A percentile compares a stretch with the other conserved stretches of the same genome.
Evolutionary conservation across 1,284 basidiomycete species (phyloP).

Genomic region (Cutaneotrichosporon sp.): DNA sequence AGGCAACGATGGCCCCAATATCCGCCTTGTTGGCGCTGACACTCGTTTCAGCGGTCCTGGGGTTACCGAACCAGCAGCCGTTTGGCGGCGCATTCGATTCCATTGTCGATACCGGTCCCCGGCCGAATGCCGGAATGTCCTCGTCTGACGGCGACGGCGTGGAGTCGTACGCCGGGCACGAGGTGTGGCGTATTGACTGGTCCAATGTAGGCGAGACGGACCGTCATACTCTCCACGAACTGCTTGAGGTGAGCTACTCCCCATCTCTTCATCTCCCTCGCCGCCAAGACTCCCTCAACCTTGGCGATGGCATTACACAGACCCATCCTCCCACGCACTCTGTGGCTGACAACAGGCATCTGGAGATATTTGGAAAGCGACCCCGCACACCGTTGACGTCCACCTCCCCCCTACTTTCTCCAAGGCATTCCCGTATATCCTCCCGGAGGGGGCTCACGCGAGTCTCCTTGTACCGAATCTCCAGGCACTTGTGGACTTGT

Average conservation of each 20-base stretch:
- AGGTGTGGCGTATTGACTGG: constrained; percentile 36
- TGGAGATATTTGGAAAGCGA: constrained; percentile 42
- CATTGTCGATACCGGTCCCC: no score
- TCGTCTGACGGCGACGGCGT: neutral
- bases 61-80: neutral
- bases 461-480: constrained; percentile 30
- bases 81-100: neutral
- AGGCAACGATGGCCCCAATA: constrained; percentile 3
- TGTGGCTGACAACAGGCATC: neutral
- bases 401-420: constrained; percentile 18
- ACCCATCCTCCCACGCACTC: no score
- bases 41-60: neutral
- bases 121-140: no score
- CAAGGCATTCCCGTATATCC: constrained; percentile 10
- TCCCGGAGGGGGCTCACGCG: neutral
- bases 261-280: no score
- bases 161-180: constrained; percentile 29
- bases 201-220: neutral
- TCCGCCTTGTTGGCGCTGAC: neutral
- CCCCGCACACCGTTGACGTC: constrained; percentile 31
- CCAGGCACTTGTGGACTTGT: constrained; percentile 29
- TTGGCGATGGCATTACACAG: no score
- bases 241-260: constrained; percentile 25
- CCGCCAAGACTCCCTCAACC: no score
- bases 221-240: constrained; percentile 15